Evolutionary conservation across 169 alveolate genomes (phyloP), one percentile per base, ranked within the genome.

Genomic region (Plasmodium cynomolgi): DNA sequence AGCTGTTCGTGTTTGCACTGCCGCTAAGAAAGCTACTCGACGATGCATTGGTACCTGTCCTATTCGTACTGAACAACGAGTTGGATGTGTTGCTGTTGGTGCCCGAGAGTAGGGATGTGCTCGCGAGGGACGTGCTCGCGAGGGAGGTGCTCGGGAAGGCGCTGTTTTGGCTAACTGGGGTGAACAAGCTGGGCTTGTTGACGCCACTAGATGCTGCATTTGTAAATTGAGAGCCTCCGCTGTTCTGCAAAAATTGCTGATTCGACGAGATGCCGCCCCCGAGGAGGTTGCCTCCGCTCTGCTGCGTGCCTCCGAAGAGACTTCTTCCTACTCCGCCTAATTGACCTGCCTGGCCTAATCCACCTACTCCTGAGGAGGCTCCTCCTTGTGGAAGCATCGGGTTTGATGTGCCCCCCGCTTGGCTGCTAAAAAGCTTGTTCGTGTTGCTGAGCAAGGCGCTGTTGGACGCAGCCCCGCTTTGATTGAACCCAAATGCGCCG

Each of bases 101-200:
- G 1, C n/a, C 47, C 0, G 37, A 17, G 3, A 13, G 9, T 17
- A 58, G 13, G 31, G 71, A 58, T 26, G 62, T 50, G 17, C 3
- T 50, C 7, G 62, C 17, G 47, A 83, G 58, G 9, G 33, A n/a
- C n/a, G n/a, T n/a, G n/a, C n/a, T n/a, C n/a, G n/a, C n/a, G n/a
- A n/a, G n/a, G 26, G 29, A n/a, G 9, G 39, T 41, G 56, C 54
- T 81, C 17, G 37, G 5, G 47, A 83, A 83, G 9, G 33, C 8
- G 44, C 72, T 83, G 33, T 68, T 83, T 34, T 83, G 91, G 74
- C 33, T 83, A n/a, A 34, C 41, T 29, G 82, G 73, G 72, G 91
- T 58, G 73, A 83, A 83, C 1, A 83, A 33, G 29, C 44, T 83
- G 34, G 91, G 82, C 73, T 83, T 83, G 56, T 33, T 62, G 4